phyloP scores from a whole-genome alignment of 139 green algal genomes.

The Desmodesmus armatus region DNA sequence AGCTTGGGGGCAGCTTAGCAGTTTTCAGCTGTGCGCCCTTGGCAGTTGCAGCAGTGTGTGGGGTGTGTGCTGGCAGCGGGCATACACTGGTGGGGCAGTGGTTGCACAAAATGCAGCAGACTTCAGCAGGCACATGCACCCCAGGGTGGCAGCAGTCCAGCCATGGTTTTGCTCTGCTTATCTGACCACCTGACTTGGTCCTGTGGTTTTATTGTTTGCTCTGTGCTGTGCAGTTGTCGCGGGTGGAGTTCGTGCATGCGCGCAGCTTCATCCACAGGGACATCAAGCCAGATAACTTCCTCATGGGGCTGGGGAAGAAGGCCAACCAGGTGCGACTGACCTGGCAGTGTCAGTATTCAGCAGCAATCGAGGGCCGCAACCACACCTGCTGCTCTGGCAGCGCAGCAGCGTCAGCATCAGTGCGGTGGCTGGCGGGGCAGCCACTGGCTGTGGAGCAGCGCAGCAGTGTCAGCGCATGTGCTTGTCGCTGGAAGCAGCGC shows the following conservation, averaged over 20 bases:
- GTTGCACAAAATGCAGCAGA: no score
- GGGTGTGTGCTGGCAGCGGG: neutral
- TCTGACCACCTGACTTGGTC: no score
- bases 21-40: no score
- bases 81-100: no score
- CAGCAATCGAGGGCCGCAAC: neutral
- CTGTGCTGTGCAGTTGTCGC: constrained; percentile 77
- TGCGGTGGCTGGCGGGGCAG: neutral
- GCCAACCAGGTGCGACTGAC: constrained; percentile 83
- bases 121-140: no score
- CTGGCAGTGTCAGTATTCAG: neutral
- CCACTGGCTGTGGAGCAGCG: no score
- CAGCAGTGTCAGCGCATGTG: no score
- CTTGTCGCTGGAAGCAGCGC: neutral
- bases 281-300: constrained; percentile 89
- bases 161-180: no score
- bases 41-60: neutral
- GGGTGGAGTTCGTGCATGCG: constrained; percentile 98
- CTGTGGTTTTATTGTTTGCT: no score
- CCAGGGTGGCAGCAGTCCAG: no score
- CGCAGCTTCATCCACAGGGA: constrained; percentile 98
- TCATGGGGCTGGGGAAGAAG: constrained; percentile 93
- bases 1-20: no score
- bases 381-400: neutral
- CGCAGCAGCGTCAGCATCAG: neutral